Percentiles rank a stretch among this genome's conserved stretches.
phyloP scores from a whole-genome alignment of 768 basidiomycete species.

The Podaxis sp. region DNA sequence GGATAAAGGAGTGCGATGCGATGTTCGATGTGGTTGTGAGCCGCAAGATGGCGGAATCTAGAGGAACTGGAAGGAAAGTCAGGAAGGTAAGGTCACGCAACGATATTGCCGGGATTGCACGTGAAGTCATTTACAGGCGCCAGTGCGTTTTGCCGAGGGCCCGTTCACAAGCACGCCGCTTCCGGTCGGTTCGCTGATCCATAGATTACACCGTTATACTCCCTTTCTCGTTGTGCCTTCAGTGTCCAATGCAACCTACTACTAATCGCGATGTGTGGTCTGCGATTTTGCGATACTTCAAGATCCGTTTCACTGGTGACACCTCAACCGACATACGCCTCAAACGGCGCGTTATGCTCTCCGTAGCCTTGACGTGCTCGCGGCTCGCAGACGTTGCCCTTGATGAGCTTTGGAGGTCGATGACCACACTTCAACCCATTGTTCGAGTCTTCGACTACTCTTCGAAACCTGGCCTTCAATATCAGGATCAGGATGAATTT shows the following conservation, averaged over 20 bases:
- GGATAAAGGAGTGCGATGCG: too few species aligned
- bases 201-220: too few species aligned
- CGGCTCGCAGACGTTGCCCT: background rate
- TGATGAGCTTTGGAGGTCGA: background rate
- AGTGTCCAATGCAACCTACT: background rate
- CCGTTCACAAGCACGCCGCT: too few species aligned
- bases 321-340: background rate
- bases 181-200: too few species aligned
- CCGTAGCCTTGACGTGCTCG: background rate
- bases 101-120: too few species aligned
- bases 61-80: too few species aligned
- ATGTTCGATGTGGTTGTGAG: too few species aligned
- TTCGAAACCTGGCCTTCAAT: background rate
- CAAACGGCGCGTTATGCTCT: background rate
- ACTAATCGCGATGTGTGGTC: background rate
- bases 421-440: conserved; percentile 4
- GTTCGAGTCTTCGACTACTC: background rate
- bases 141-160: too few species aligned
- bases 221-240: too few species aligned
- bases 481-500: background rate
- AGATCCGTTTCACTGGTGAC: background rate
- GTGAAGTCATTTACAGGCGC: too few species aligned
- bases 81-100: too few species aligned
- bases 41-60: too few species aligned
- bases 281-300: background rate